A percentile compares a stretch with the other conserved stretches of the same genome.
phyloP scores from a whole-genome alignment of 179 eudicot genomes.

The Spergularia azorica region DNA sequence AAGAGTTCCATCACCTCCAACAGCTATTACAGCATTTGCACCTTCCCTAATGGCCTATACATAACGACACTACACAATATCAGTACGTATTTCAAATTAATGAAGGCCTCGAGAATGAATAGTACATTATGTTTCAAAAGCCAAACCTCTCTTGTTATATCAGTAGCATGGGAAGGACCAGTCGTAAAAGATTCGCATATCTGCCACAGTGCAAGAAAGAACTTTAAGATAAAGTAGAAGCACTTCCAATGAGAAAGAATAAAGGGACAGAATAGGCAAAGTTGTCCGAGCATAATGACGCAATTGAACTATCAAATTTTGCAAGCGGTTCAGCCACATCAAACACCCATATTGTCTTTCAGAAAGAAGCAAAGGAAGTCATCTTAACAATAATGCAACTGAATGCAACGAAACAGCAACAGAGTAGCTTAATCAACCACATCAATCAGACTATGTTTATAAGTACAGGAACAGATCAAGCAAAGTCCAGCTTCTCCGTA shows the following conservation, averaged over 20 bases:
- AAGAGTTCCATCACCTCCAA: constrained; percentile 98
- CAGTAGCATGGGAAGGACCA: constrained; percentile 89
- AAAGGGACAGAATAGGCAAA: background rate
- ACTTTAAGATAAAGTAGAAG: constrained; percentile 6
- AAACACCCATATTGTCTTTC: background rate
- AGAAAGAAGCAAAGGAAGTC: background rate
- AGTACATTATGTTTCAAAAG: background rate
- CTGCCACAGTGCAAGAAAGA: constrained; percentile 41
- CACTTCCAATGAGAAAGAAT: constrained; percentile 3
- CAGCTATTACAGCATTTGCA: constrained; percentile 91
- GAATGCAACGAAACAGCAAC: no score
- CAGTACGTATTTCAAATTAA: background rate
- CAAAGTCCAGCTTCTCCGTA: no score
- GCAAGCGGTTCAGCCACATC: constrained; percentile 6
- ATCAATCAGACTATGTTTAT: no score
- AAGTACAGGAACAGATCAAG: no score
- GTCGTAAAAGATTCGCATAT: constrained; percentile 86
- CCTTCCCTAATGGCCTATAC: constrained; percentile 89
- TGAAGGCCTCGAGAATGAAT: background rate
- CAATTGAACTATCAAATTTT: background rate
- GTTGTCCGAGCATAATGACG: background rate
- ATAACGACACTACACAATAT: background rate
- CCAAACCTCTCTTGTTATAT: constrained; percentile 88
- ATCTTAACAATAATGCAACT: background rate
- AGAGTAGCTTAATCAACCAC: no score